These are phyloP conservation scores for Cyamopsis tetragonoloba DNA, from an alignment of 306 rosid genomes.

Conservation along the genomic window DNA sequence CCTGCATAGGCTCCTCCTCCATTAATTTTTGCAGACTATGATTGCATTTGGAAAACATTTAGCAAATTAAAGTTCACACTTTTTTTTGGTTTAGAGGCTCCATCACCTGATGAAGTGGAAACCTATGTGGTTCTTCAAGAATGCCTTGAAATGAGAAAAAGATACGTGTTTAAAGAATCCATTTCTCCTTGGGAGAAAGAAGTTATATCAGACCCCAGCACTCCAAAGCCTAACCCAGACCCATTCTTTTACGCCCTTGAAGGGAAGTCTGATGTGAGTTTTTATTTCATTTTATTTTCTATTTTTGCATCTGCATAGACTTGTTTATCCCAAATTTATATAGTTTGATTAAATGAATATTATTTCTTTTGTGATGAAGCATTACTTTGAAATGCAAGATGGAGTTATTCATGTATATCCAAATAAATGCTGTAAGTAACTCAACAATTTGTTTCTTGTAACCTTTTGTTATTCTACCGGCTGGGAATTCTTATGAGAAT, in stretches of 20 bases:
- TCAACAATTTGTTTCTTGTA: constrained; percentile 8
- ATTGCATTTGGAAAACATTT: background rate
- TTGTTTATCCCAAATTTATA: constrained; percentile 1
- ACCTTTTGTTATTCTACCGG: background rate
- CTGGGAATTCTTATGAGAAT: constrained; percentile 16
- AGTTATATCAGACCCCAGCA: constrained; percentile 85
- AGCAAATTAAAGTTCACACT: background rate
- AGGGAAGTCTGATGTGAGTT: constrained; percentile 88
- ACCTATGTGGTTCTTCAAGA: constrained; percentile 74
- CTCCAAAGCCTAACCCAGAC: constrained; percentile 85
- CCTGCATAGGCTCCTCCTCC: constrained; percentile 6
- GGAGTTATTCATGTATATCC: constrained; percentile 90
- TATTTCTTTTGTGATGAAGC: constrained; percentile 58
- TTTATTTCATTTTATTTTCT: background rate
- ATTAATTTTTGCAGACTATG: background rate
- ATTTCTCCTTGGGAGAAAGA: constrained; percentile 96
- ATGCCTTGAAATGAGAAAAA: constrained; percentile 88
- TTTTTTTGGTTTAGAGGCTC: constrained; percentile 59
- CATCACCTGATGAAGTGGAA: constrained; percentile 87
- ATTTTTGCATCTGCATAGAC: constrained; percentile 7
- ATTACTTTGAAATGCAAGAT: constrained; percentile 84
- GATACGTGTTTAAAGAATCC: constrained; percentile 70
- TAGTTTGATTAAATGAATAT: constrained; percentile 16
- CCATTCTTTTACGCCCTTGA: constrained; percentile 68
- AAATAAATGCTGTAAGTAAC: constrained; percentile 61